Conservation (phyloP, 306 rosid genomes). For the Acmispon strigosus region DNA sequence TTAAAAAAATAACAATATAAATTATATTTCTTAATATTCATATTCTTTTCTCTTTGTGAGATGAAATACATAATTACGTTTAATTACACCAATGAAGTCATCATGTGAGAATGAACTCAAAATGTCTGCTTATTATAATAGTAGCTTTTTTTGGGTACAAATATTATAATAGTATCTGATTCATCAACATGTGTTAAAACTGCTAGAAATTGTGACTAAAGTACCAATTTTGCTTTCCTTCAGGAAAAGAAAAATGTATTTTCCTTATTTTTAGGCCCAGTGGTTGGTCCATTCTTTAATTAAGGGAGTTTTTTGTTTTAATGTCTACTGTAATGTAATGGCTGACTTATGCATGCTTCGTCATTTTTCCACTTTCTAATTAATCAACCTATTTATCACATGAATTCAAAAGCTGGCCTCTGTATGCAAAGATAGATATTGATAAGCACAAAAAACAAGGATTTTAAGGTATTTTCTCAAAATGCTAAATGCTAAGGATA, state of each 20-base stretch:
- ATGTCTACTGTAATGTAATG: slow-evolving; percentile 11
- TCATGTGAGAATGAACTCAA: slow-evolving; percentile 13
- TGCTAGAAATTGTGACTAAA: background rate
- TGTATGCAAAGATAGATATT: background rate
- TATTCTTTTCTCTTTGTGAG: no score
- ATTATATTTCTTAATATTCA: no score
- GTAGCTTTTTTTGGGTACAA: no score
- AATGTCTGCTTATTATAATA: slow-evolving; percentile 18
- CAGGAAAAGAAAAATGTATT: background rate
- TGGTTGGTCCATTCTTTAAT: background rate
- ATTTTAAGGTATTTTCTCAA: background rate
- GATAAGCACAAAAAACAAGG: background rate
- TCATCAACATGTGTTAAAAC: slow-evolving; percentile 10
- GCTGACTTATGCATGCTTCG: slow-evolving; percentile 32
- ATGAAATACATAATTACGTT: no score
- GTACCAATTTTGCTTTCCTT: background rate
- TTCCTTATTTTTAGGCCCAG: background rate
- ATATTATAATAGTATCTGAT: background rate
- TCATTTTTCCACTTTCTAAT: slow-evolving; percentile 36
- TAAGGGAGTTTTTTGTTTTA: background rate
- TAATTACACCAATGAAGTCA: slow-evolving; percentile 9
- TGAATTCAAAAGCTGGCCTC: slow-evolving; percentile 19
- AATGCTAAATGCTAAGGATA: no score
- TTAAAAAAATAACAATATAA: no score
- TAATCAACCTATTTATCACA: background rate